A percentile compares a stretch with the other conserved stretches of the same genome.
Evolutionary conservation across 352 stramenopile genomes (phyloP).

Genomic region (Thalassiosira sp.): DNA sequence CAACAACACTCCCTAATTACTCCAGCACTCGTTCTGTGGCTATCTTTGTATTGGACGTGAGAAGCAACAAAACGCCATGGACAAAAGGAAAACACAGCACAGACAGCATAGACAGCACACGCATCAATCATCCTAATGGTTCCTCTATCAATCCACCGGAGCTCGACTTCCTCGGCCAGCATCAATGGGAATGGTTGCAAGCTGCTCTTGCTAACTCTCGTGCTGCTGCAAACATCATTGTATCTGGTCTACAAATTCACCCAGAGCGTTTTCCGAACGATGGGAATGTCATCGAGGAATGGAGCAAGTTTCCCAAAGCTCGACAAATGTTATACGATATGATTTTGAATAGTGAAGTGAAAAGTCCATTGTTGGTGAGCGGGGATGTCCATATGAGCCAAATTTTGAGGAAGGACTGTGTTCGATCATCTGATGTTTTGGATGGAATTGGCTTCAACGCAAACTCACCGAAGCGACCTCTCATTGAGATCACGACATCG

Average conservation of each 20-base stretch:
- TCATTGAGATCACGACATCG: constrained; percentile 87
- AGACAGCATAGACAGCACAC: neutral
- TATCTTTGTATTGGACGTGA: constrained; percentile 75
- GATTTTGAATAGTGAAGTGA: constrained; percentile 86
- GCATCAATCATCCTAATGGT: neutral
- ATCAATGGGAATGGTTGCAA: constrained; percentile 80
- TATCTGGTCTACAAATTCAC: constrained; percentile 91
- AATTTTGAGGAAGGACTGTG: constrained; percentile 90
- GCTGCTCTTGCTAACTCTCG: constrained; percentile 72
- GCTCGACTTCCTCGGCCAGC: constrained; percentile 66
- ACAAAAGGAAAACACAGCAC: constrained; percentile 29
- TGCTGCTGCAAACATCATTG: constrained; percentile 91
- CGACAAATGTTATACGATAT: constrained; percentile 86
- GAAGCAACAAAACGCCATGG: constrained; percentile 77
- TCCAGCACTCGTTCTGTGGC: constrained; percentile 62
- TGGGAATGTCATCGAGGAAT: constrained; percentile 85
- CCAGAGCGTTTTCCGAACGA: constrained; percentile 77
- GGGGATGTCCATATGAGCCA: constrained; percentile 92
- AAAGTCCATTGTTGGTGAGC: constrained; percentile 88
- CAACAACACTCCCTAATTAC: constrained; percentile 9
- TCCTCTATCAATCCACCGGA: neutral
- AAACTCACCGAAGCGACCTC: constrained; percentile 21
- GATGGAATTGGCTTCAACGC: constrained; percentile 38
- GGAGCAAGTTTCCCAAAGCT: constrained; percentile 87
- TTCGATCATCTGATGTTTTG: constrained; percentile 75